Evolutionary conservation across 2,329 filamentous ascomycete genomes (phyloP).

Genomic region (Tricladium varicosporioides): DNA sequence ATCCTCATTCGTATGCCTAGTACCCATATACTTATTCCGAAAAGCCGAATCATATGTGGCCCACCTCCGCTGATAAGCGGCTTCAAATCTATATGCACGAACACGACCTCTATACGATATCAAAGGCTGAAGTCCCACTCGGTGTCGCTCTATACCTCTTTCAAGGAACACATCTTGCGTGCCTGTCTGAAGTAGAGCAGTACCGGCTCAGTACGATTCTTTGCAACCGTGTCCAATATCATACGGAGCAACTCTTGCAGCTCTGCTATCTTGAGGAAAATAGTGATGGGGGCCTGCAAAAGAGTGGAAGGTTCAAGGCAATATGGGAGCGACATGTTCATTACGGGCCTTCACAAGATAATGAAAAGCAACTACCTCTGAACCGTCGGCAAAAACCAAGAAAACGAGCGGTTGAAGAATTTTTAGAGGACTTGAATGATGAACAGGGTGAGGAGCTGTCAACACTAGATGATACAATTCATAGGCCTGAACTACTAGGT

Average conservation of each 20-base stretch:
- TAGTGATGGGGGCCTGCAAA: background rate
- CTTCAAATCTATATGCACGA: background rate
- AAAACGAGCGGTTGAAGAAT: background rate
- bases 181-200: background rate
- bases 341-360: no score
- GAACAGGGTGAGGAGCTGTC: background rate
- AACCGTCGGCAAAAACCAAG: background rate
- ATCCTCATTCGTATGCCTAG: background rate
- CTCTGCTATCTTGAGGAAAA: background rate
- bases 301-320: background rate
- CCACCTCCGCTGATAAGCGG: background rate
- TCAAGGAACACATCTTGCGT: background rate
- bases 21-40: background rate
- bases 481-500: background rate
- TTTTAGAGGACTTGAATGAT: background rate
- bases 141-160: background rate
- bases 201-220: background rate
- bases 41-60: background rate
- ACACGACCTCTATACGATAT: background rate
- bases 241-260: background rate
- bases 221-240: background rate
- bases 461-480: background rate
- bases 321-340: background rate
- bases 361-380: no score
- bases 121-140: background rate